Base-by-base conservation (phyloP, 768 basidiomycete species). In the Boletellus sp. region DNA sequence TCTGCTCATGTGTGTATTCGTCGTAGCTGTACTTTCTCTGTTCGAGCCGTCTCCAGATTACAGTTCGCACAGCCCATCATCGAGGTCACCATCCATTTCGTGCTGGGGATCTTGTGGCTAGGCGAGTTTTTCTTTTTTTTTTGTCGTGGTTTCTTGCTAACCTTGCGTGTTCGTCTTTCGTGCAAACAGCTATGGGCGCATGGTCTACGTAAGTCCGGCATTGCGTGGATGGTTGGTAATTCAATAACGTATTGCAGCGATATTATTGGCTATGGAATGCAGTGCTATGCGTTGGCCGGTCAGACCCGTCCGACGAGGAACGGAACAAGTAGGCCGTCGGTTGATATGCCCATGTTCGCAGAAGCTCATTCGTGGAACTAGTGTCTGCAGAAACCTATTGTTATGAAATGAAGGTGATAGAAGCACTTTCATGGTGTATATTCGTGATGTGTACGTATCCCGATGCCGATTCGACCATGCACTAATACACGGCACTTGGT, bases 381-480 rank as follows among this genome's bases (percentile, higher is more conserved):
- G 89, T 79, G 48, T 77, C 78, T 44, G 67, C 69, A 8, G 71
- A 72, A 56, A 64, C 70, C 23, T 90, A 77, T 56, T 91, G 89
- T 64, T 85, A 87, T 64, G 79, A 88, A 61, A 86, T 90, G 84
- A 87, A 85, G 66, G 82, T 83, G 40, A 74, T 88, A 31, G 79
- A 89, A 56, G 87, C 85, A 2, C 79, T 90, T 63, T 89, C 88
- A 0, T 90, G 89, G 89, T 74, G 79, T 61, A 68, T 80, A 45
- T 90, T 90, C 60, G 72, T 73, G 50, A 57, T 76, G 41, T 74
- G 78, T 79, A 36, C 28, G 76, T 64, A 37, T 46, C 15, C 40
- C 34, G 22, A 51, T 47, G 36, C 44, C 23, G 16, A 19, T 51
- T 55, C 20, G 20, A 41, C n/a, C 41, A 32, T 35, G 1, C 15